Percentiles rank a stretch among this genome's conserved stretches.
Conservation (phyloP, 768 basidiomycete genomes). For the Suillus weaverae region DNA sequence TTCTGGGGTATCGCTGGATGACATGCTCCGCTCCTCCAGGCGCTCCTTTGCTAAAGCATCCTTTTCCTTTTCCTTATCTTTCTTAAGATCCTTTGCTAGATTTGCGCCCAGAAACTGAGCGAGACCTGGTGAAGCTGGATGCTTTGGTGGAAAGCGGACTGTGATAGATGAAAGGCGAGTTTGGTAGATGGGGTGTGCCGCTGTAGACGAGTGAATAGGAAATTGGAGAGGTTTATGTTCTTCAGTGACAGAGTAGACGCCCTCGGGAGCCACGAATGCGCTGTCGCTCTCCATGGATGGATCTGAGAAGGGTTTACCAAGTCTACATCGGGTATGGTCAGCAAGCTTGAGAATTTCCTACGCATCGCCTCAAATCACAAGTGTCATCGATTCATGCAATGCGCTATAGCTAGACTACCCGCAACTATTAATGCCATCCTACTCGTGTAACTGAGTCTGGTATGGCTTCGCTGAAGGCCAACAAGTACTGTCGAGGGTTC, state of each 20-base stretch:
- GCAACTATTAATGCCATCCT: too few relatives aligned
- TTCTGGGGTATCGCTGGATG: slow-evolving; percentile 80
- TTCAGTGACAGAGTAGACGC: slow-evolving; percentile 85
- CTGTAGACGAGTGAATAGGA: slow-evolving; percentile 38
- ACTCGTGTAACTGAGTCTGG: too few relatives aligned
- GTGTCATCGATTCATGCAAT: too few relatives aligned
- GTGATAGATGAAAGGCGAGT: slow-evolving; percentile 62
- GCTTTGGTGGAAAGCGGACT: slow-evolving; percentile 64
- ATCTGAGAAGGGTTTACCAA: background rate
- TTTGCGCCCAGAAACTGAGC: slow-evolving; percentile 67
- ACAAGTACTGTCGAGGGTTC: too few relatives aligned
- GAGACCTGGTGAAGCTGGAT: slow-evolving; percentile 56
- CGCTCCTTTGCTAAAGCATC: slow-evolving; percentile 42
- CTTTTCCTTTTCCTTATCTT: slow-evolving; percentile 47
- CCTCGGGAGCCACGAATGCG: slow-evolving; percentile 87
- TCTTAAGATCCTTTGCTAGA: slow-evolving; percentile 56
- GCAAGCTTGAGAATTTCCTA: slow-evolving; percentile 3
- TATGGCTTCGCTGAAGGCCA: too few relatives aligned
- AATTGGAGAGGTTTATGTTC: slow-evolving; percentile 69
- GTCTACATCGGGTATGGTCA: background rate
- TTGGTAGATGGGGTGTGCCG: slow-evolving; percentile 44
- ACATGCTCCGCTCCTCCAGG: slow-evolving; percentile 66
- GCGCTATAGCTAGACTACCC: too few relatives aligned
- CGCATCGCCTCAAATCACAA: background rate
- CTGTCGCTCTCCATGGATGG: slow-evolving; percentile 75